phyloP scores from a whole-genome alignment of 306 rosid species.

The Malus asiatica region DNA sequence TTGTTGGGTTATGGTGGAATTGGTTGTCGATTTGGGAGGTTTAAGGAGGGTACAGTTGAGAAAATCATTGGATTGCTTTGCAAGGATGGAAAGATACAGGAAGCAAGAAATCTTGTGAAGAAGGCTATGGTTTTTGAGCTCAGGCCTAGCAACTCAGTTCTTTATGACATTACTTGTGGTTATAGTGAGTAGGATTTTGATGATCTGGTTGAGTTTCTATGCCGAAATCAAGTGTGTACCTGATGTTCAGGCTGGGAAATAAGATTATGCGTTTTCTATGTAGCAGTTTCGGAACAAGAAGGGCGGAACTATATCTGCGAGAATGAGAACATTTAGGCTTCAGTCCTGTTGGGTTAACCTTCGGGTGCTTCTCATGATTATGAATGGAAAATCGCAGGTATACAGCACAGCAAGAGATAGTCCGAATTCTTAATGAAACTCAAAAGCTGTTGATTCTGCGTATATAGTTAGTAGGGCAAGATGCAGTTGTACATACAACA shows the following conservation, averaged over 20 bases:
- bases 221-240: conserved; percentile 48
- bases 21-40: conserved; percentile 27
- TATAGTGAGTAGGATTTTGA: conserved; percentile 83
- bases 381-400: neutral
- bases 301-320: conserved; percentile 42
- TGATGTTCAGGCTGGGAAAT: conserved; percentile 54
- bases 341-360: conserved; percentile 60
- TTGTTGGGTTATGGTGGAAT: conserved; percentile 48
- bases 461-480: neutral
- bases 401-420: neutral
- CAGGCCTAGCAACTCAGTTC: conserved; percentile 36
- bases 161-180: conserved; percentile 62
- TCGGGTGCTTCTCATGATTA: neutral
- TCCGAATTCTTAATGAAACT: neutral
- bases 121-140: conserved; percentile 37
- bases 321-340: conserved; percentile 55
- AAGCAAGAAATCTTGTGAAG: conserved; percentile 68
- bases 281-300: conserved; percentile 42
- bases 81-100: conserved; percentile 50
- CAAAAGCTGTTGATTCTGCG: neutral
- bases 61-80: conserved; percentile 56
- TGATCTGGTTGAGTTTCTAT: conserved; percentile 69
- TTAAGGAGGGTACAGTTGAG: conserved; percentile 43
- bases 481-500: too few species aligned
- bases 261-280: conserved; percentile 56